These are phyloP conservation scores for Zygosaccharomyces lentus DNA, from an alignment of 805 yeast species.

Conservation along the genomic window DNA sequence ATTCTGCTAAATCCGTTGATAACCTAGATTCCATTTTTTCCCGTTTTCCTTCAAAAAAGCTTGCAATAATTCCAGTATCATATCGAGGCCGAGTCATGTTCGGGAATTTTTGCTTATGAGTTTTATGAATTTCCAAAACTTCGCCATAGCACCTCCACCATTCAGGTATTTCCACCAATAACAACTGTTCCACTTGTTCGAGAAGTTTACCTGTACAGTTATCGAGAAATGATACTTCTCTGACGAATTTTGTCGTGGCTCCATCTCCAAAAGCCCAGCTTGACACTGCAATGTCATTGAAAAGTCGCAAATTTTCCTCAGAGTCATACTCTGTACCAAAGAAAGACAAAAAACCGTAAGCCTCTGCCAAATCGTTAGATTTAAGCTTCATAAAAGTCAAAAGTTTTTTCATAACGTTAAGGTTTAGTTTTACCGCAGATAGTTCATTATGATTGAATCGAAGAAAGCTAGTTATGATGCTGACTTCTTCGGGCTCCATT, in stretches of 20 bases:
- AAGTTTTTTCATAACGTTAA: constrained; percentile 21
- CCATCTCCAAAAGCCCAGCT: constrained; percentile 6
- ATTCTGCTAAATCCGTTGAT: constrained; percentile 38
- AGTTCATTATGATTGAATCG: constrained; percentile 26
- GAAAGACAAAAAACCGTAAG: constrained; percentile 7
- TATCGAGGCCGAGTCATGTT: constrained; percentile 17
- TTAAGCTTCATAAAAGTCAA: constrained; percentile 21
- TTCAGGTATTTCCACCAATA: constrained; percentile 34
- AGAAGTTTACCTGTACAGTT: constrained; percentile 26
- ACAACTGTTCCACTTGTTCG: constrained; percentile 31
- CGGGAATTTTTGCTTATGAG: constrained; percentile 31
- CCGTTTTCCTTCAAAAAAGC: constrained; percentile 50
- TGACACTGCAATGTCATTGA: neutral
- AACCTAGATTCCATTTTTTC: constrained; percentile 44
- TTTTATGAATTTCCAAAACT: constrained; percentile 35
- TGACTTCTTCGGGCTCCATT: constrained; percentile 30
- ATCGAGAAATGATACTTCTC: constrained; percentile 17
- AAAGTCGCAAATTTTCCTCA: neutral
- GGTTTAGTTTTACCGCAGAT: constrained; percentile 7
- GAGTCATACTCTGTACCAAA: constrained; percentile 3
- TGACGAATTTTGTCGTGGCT: constrained; percentile 9
- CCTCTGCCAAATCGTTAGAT: constrained; percentile 17
- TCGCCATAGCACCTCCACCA: constrained; percentile 48
- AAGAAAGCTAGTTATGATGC: constrained; percentile 25
- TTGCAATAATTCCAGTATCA: constrained; percentile 26